Evolutionary conservation across 2,329 filamentous ascomycete species (phyloP).

Genomic region (Talaromyces sp.): DNA sequence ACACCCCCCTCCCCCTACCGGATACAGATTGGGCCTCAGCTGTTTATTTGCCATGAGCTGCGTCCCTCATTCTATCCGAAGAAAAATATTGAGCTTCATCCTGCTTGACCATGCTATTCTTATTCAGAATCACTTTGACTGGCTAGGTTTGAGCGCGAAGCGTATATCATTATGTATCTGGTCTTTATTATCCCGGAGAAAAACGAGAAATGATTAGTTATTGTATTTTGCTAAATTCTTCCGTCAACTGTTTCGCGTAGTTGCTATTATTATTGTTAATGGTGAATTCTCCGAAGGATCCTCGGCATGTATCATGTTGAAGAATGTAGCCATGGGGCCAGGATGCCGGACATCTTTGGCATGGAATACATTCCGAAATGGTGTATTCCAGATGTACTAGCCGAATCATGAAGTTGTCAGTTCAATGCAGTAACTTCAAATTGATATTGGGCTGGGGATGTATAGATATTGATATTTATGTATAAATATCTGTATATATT

Average conservation of each 20-base stretch:
- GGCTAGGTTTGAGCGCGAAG: neutral
- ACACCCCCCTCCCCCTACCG: too few relatives aligned
- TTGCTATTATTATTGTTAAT: neutral
- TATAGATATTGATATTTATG: too few relatives aligned
- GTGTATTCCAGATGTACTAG: neutral
- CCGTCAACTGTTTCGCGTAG: neutral
- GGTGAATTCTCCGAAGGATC: neutral
- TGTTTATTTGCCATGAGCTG: constrained; percentile 16
- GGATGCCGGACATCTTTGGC: neutral
- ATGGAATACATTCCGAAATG: neutral
- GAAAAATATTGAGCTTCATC: constrained; percentile 16
- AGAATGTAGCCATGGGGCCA: neutral
- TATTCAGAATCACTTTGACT: neutral
- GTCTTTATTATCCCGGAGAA: neutral
- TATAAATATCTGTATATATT: neutral
- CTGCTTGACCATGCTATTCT: constrained; percentile 17
- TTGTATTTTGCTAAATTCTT: neutral
- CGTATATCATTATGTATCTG: neutral
- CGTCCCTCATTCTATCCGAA: constrained; percentile 24
- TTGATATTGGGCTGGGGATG: neutral
- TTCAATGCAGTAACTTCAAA: too few relatives aligned
- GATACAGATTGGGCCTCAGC: constrained; percentile 22
- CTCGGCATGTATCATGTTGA: neutral
- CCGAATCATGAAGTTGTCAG: neutral
- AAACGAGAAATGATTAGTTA: neutral